Base-by-base conservation (phyloP, 2,329 filamentous ascomycete genomes). In the Pseudogymnoascus sp. region DNA sequence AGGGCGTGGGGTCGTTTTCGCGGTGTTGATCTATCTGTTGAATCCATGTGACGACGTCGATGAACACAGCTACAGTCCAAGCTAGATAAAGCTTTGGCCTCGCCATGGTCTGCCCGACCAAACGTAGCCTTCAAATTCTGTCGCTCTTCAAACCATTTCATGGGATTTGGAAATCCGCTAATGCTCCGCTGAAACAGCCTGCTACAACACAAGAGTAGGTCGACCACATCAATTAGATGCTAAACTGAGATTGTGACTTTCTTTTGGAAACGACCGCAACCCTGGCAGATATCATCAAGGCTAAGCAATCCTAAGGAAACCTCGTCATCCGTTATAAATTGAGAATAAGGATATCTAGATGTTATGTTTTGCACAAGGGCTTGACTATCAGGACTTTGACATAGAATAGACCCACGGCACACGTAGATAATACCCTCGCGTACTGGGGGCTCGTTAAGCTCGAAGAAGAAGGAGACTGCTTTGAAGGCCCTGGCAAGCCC, bases 141-240 rank as follows among this genome's bases (percentile, higher is more conserved):
- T 23, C 66, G 63, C 28, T 63, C 35, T 16, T 64, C 40, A 62
- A 70, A 70, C 65, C 62, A 69, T 63, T 64, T 53, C 60, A 69
- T 63, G 53, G 61, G 61, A 35, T 69, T 60, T 25, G 66, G 64
- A 18, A 67, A 70, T 44, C 65, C 62, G 62, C 67, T 69, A 33
- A 70, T 67, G 42, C 64, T 69, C 35, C 64, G 65, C 33, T 62
- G 65, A 37, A 67, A 64, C 12, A 65, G 40, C 21, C 47, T 64
- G 59, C 63, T 66, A 25, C 65, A 64, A n/a, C 47, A 62, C 14
- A 69, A 50, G 8, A 66, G 28, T 14, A 69, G 16, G 42, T 65
- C 63, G 12, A 69, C 56, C 5, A 50, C 38, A 60, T 69, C 65
- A 10, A 44, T 62, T 11, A 53, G 65, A 63, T 69, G 47, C 16